phyloP scores from a whole-genome alignment of 306 rosid species.

The Malus sieversii region DNA sequence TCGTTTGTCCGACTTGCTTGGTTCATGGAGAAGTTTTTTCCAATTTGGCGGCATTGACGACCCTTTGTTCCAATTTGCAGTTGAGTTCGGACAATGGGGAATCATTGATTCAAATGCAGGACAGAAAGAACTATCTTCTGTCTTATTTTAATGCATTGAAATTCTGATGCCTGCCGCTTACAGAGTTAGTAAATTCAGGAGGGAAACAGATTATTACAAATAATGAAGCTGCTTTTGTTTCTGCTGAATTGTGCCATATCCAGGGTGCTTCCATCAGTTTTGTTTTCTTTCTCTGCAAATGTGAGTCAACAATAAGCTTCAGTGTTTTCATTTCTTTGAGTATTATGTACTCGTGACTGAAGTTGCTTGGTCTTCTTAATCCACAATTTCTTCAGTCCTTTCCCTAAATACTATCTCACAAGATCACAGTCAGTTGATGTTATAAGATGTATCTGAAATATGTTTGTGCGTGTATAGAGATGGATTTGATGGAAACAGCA shows the following conservation, averaged over 20 bases:
- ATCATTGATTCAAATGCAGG: constrained; percentile 3
- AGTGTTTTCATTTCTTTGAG: background rate
- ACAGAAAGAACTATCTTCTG: constrained; percentile 23
- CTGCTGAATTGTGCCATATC: constrained; percentile 32
- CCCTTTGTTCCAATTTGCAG: constrained; percentile 10
- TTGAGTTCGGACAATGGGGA: constrained; percentile 23
- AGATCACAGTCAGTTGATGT: background rate
- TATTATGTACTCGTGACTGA: background rate
- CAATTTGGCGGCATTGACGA: constrained; percentile 30
- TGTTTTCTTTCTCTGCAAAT: constrained; percentile 48
- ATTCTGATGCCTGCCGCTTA: constrained; percentile 63
- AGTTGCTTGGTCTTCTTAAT: constrained; percentile 9
- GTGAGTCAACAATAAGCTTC: constrained; percentile 27
- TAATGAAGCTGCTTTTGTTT: constrained; percentile 35
- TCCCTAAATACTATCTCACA: background rate
- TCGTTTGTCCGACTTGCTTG: constrained; percentile 17
- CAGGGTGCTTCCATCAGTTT: constrained; percentile 54
- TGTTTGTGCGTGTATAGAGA: constrained; percentile 20
- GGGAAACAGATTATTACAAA: constrained; percentile 47
- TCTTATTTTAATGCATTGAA: constrained; percentile 48
- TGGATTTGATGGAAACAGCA: constrained; percentile 39
- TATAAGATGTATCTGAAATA: too few relatives aligned
- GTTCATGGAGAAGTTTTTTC: constrained; percentile 32
- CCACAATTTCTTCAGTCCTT: background rate
- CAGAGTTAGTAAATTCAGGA: constrained; percentile 49